phyloP scores from a whole-genome alignment of 1,284 basidiomycete species.

The Malassezia yamatoensis region DNA sequence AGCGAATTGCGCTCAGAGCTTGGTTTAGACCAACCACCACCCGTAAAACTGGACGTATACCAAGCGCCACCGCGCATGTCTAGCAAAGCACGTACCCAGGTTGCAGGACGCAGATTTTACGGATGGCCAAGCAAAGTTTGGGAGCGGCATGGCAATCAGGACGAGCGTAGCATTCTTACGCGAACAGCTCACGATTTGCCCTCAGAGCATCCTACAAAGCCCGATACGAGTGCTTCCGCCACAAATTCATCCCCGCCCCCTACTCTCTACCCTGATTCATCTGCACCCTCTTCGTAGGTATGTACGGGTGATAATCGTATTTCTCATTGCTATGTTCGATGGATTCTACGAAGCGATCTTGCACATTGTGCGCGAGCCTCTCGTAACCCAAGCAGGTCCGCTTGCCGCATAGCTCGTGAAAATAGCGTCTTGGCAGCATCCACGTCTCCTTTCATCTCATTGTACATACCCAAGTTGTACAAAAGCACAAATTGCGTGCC shows the following conservation, averaged over 20 bases:
- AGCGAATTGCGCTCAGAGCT: slow-evolving; percentile 69
- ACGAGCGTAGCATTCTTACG: slow-evolving; percentile 1
- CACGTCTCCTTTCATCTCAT: slow-evolving; percentile 17
- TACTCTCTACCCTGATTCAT: no score
- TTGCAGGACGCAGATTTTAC: slow-evolving; percentile 16
- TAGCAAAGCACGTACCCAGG: slow-evolving; percentile 2
- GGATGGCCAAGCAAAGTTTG: slow-evolving; percentile 40
- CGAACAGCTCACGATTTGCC: background rate
- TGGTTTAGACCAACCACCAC: slow-evolving; percentile 53
- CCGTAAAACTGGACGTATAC: slow-evolving; percentile 25
- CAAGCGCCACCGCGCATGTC: slow-evolving; percentile 15
- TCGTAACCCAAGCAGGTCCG: slow-evolving; percentile 13
- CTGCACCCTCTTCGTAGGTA: no score
- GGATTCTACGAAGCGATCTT: slow-evolving; percentile 11
- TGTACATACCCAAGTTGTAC: slow-evolving; percentile 38
- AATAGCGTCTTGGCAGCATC: slow-evolving; percentile 12
- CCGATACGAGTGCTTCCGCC: no score
- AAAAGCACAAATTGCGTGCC: slow-evolving; percentile 39
- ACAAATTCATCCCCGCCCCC: no score
- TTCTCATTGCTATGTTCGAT: slow-evolving; percentile 3
- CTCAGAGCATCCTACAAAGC: background rate
- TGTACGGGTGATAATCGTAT: background rate
- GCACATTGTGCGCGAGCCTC: slow-evolving; percentile 18
- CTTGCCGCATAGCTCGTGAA: slow-evolving; percentile 13
- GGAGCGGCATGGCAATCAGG: slow-evolving; percentile 21